These are phyloP conservation scores for Breviolum minutum DNA, from an alignment of 73 alveolate genomes.

Conservation along the genomic window DNA sequence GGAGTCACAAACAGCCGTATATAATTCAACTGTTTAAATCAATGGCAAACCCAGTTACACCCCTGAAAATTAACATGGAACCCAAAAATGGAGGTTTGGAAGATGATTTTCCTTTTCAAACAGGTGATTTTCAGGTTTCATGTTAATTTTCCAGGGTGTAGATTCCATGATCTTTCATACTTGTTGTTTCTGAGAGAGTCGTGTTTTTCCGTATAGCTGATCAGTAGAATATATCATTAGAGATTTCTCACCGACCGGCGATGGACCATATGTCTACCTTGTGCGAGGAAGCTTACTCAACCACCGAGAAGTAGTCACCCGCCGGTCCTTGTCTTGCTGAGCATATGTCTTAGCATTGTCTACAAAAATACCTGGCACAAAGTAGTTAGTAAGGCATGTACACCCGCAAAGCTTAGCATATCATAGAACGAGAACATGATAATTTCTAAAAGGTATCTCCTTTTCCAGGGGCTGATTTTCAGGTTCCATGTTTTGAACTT, in stretches of 20 bases:
- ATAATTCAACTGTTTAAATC: neutral
- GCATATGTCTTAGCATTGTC: conserved; percentile 89
- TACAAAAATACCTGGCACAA: conserved; percentile 47
- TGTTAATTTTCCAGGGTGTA: too few species aligned
- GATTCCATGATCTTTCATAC: neutral
- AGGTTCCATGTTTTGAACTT: too few species aligned
- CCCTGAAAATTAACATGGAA: too few species aligned
- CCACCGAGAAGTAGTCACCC: neutral
- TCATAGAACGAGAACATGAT: neutral
- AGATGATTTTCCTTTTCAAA: too few species aligned
- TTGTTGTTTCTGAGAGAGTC: neutral
- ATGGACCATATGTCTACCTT: too few species aligned
- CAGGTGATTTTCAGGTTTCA: too few species aligned
- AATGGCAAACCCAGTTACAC: neutral
- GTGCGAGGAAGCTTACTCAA: too few species aligned
- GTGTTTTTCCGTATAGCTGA: neutral
- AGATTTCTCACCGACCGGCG: too few species aligned
- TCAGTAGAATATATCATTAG: neutral
- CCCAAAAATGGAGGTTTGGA: too few species aligned
- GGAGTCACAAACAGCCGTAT: neutral
- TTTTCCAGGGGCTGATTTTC: too few species aligned
- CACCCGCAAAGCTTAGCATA: neutral
- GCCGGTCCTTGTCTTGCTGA: conserved; percentile 78
- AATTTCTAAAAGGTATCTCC: too few species aligned
- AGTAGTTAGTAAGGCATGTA: neutral